Conservation (phyloP, 305 asterid species). For the Fraxinus platypoda region DNA sequence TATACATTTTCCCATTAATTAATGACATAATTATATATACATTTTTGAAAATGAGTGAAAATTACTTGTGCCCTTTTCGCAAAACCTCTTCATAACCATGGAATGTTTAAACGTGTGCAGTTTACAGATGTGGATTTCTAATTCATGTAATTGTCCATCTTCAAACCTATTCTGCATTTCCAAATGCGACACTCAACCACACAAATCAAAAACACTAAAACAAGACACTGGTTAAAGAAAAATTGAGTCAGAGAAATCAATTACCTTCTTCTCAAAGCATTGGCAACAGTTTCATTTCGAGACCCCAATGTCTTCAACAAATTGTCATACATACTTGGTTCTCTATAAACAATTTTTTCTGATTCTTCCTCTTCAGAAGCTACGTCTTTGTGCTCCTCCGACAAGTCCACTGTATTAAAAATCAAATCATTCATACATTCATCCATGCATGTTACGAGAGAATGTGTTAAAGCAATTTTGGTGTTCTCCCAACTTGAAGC, state of each 20-base stretch:
- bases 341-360: slow-evolving; percentile 26
- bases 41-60: neutral
- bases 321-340: slow-evolving; percentile 53
- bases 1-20: neutral
- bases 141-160: neutral
- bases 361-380: slow-evolving; percentile 40
- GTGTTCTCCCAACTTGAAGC: neutral
- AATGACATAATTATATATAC: neutral
- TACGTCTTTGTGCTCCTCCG: slow-evolving; percentile 34
- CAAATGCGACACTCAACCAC: neutral
- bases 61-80: neutral
- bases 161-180: slow-evolving; percentile 7
- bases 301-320: slow-evolving; percentile 62
- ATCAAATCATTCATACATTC: neutral
- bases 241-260: neutral
- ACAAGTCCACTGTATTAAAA: slow-evolving; percentile 36
- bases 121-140: neutral
- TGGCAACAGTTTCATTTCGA: slow-evolving; percentile 42
- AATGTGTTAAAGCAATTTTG: neutral
- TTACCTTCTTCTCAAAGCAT: slow-evolving; percentile 53
- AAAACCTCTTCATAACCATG: neutral
- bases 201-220: neutral
- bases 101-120: neutral
- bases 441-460: neutral
- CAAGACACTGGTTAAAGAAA: neutral